Percentiles rank a stretch among this genome's conserved stretches.
These are phyloP conservation scores for Wickerhamomyces sp. DNA, from an alignment of 1,139 yeast genomes.

Conservation along the genomic window DNA sequence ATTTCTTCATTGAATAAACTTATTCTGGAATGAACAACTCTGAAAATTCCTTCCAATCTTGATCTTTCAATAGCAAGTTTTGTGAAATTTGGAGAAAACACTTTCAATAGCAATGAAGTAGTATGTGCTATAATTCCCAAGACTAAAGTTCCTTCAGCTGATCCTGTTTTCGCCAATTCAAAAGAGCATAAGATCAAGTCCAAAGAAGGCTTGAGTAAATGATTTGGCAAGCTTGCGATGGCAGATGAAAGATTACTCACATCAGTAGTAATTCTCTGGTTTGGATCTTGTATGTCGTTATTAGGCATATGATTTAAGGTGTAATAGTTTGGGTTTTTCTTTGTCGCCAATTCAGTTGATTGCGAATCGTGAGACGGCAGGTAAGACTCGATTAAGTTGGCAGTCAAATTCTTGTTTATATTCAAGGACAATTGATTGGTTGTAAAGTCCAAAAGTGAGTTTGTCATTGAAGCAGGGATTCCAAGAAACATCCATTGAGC, in stretches of 20 bases:
- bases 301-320: conserved; percentile 50
- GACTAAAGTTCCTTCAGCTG: conserved; percentile 81
- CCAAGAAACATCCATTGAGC: conserved; percentile 83
- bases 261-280: conserved; percentile 79
- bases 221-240: conserved; percentile 77
- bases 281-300: conserved; percentile 67
- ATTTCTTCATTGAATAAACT: conserved; percentile 82
- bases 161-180: conserved; percentile 73
- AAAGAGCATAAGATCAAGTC: conserved; percentile 81
- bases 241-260: conserved; percentile 71
- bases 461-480: conserved; percentile 79
- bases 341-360: conserved; percentile 1
- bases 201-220: conserved; percentile 76
- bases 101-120: conserved; percentile 67
- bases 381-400: conserved; percentile 59
- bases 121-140: conserved; percentile 79
- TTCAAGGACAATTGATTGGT: conserved; percentile 64
- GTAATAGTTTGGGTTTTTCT: conserved; percentile 46
- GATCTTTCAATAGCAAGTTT: conserved; percentile 76
- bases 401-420: conserved; percentile 64
- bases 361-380: conserved; percentile 49
- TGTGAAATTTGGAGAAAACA: conserved; percentile 90
- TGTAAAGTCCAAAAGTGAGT: conserved; percentile 68
- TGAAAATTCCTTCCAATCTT: conserved; percentile 77
- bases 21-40: conserved; percentile 77